Percentiles rank a stretch among this genome's conserved stretches.
These are phyloP conservation scores for Corynespora cassiicola DNA, from an alignment of 2,329 filamentous ascomycete genomes.

Conservation along the genomic window DNA sequence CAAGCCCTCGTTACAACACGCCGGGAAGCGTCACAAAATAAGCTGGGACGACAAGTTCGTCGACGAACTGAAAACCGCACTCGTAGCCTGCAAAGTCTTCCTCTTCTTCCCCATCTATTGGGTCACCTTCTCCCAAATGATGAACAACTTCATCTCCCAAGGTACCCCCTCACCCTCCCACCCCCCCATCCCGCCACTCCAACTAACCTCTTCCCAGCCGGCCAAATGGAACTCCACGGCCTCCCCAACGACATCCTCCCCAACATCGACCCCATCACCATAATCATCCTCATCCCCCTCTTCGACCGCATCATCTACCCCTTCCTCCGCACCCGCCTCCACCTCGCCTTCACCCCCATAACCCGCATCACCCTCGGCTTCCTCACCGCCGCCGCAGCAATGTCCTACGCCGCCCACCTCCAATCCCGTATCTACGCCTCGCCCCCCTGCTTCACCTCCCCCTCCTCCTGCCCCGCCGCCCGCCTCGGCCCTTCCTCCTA, in stretches of 20 bases:
- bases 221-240: slow-evolving; percentile 53
- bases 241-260: slow-evolving; percentile 58
- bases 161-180: slow-evolving; percentile 21
- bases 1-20: slow-evolving; percentile 62
- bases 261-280: slow-evolving; percentile 55
- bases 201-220: slow-evolving; percentile 31
- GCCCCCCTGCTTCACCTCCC: slow-evolving; percentile 59
- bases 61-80: slow-evolving; percentile 72
- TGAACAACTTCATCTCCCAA: slow-evolving; percentile 57
- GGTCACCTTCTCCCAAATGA: slow-evolving; percentile 54
- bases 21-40: slow-evolving; percentile 49
- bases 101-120: slow-evolving; percentile 56
- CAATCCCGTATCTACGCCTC: slow-evolving; percentile 63
- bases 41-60: slow-evolving; percentile 75
- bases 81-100: slow-evolving; percentile 74
- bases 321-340: slow-evolving; percentile 47
- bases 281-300: slow-evolving; percentile 55
- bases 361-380: slow-evolving; percentile 61
- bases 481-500: slow-evolving; percentile 36
- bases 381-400: slow-evolving; percentile 59
- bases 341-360: slow-evolving; percentile 55
- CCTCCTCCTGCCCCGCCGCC: slow-evolving; percentile 45
- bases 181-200: neutral
- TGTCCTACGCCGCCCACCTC: slow-evolving; percentile 63
- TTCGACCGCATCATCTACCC: slow-evolving; percentile 55